These are phyloP conservation scores for Piedraia hortae DNA, from an alignment of 2,329 filamentous ascomycete genomes.

Conservation along the genomic window DNA sequence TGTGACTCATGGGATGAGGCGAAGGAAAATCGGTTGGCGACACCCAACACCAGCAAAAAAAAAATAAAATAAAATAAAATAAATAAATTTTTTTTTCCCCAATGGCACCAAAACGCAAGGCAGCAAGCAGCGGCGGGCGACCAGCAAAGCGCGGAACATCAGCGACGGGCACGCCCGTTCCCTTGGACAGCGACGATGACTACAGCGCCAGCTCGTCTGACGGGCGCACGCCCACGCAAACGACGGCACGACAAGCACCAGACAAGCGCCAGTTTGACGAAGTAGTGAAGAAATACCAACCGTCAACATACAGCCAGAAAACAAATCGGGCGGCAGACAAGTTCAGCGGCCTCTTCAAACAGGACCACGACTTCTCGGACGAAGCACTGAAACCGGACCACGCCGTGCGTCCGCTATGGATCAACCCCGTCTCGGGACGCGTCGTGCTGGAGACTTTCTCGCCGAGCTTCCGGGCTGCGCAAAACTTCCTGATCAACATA, in stretches of 20 bases:
- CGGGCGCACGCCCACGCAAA: slow-evolving; percentile 3
- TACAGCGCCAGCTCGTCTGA: slow-evolving; percentile 19
- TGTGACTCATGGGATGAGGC: too few relatives aligned
- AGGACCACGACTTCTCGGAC: slow-evolving; percentile 54
- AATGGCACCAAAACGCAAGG: slow-evolving; percentile 16
- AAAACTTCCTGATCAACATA: slow-evolving; percentile 88
- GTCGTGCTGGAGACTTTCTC: slow-evolving; percentile 92
- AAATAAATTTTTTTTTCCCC: too few relatives aligned
- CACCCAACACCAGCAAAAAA: too few relatives aligned
- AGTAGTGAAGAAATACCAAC: slow-evolving; percentile 26
- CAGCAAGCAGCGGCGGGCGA: slow-evolving; percentile 12
- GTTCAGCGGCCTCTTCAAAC: slow-evolving; percentile 26
- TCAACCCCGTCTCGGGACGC: slow-evolving; percentile 59
- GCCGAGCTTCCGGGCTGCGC: slow-evolving; percentile 57
- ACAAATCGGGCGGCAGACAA: slow-evolving; percentile 20
- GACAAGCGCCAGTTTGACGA: slow-evolving; percentile 13
- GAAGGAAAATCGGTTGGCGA: too few relatives aligned
- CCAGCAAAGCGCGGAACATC: slow-evolving; percentile 15
- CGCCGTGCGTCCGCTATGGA: slow-evolving; percentile 73
- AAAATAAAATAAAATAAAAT: too few relatives aligned
- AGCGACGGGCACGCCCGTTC: slow-evolving; percentile 16
- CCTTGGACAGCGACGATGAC: slow-evolving; percentile 28
- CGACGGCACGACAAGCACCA: not conserved
- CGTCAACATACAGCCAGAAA: slow-evolving; percentile 20
- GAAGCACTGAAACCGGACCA: slow-evolving; percentile 68